phyloP scores from a whole-genome alignment of 2,329 filamentous ascomycete genomes.

The Fusarium sp. region DNA sequence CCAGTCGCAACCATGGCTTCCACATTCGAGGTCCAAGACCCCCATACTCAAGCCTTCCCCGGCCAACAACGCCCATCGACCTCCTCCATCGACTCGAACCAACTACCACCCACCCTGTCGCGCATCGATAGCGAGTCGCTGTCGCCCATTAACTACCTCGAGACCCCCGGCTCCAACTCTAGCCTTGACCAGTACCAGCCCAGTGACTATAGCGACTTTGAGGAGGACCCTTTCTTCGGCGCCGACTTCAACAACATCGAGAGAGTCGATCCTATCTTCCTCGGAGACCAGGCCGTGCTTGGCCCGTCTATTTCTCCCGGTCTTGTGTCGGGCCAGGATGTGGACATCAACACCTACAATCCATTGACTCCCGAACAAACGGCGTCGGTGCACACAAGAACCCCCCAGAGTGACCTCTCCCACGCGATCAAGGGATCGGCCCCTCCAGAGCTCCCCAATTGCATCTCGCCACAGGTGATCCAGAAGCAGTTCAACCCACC shows the following conservation, averaged over 20 bases:
- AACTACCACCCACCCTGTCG: conserved; percentile 59
- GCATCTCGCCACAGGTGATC: conserved; percentile 57
- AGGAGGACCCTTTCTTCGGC: conserved; percentile 64
- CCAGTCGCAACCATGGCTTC: conserved; percentile 56
- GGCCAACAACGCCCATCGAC: conserved; percentile 42
- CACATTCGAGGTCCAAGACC: conserved; percentile 53
- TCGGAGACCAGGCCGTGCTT: conserved; percentile 51
- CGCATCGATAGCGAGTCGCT: conserved; percentile 49
- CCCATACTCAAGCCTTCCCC: conserved; percentile 40
- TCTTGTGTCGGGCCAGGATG: conserved; percentile 34
- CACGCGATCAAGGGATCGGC: conserved; percentile 39
- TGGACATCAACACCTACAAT: conserved; percentile 46
- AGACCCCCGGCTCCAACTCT: conserved; percentile 64
- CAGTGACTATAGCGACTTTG: conserved; percentile 62
- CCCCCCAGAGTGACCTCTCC: conserved; percentile 53
- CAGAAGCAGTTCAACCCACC: conserved; percentile 54
- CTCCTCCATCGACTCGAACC: conserved; percentile 51
- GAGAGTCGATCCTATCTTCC: conserved; percentile 58
- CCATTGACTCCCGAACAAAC: conserved; percentile 66
- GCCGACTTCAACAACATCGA: conserved; percentile 61
- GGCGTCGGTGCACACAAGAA: conserved; percentile 60
- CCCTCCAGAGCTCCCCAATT: conserved; percentile 46
- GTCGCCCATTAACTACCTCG: conserved; percentile 48
- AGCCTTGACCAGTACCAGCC: conserved; percentile 61
- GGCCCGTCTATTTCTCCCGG: conserved; percentile 34